Percentiles rank a stretch among this genome's conserved stretches.
These are phyloP conservation scores for Tetradesmus obliquus DNA, from an alignment of 139 green algal genomes.

Conservation along the genomic window DNA sequence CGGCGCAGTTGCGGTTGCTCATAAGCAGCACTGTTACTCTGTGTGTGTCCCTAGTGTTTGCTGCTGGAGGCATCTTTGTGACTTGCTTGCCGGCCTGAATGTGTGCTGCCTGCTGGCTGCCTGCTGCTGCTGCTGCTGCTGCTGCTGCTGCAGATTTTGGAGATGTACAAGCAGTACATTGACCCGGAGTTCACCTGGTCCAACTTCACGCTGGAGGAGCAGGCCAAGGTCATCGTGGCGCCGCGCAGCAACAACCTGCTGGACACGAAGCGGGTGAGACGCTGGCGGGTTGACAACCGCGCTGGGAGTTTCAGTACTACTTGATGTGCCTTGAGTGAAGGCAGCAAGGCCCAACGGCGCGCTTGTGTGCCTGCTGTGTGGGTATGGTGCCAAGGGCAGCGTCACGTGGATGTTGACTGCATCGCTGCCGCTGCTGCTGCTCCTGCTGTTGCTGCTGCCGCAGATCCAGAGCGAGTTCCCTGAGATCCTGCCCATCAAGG, in stretches of 20 bases:
- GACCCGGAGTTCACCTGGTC: constrained; percentile 95
- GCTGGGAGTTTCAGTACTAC: too few species aligned
- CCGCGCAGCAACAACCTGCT: constrained; percentile 98
- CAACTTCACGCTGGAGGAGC: constrained; percentile 97
- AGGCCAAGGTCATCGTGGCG: constrained; percentile 97
- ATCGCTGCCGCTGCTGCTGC: neutral
- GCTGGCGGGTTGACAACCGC: too few species aligned
- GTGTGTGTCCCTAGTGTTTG: neutral
- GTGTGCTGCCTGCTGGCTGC: neutral
- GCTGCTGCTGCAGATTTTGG: constrained; percentile 81
- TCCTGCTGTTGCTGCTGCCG: neutral
- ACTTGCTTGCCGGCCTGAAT: too few species aligned
- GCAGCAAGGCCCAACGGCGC: too few species aligned
- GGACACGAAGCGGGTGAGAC: constrained; percentile 84
- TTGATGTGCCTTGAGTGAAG: too few species aligned
- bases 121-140: neutral
- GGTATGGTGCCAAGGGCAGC: neutral
- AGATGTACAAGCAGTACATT: constrained; percentile 97
- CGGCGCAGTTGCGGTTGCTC: neutral
- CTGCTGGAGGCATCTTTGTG: too few species aligned
- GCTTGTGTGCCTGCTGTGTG: neutral
- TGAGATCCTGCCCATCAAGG: constrained; percentile 87
- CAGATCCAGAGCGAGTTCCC: constrained; percentile 93
- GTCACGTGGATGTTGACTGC: neutral
- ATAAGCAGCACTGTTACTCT: neutral